These are phyloP conservation scores for Aureobasidium uvarum DNA, from an alignment of 2,329 filamentous ascomycete genomes.

Conservation along the genomic window DNA sequence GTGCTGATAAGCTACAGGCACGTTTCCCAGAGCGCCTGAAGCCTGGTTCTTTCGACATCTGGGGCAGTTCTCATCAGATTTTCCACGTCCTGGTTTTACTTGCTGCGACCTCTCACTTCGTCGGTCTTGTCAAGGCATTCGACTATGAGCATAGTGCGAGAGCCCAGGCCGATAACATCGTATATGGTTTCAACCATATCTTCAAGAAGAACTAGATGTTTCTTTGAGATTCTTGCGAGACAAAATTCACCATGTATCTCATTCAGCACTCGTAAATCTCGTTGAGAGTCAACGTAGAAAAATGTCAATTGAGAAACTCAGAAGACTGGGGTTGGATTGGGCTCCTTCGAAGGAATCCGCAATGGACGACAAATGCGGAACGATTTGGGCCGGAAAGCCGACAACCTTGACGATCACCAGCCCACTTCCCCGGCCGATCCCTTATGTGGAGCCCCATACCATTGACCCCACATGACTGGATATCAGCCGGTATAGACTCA, in stretches of 20 bases:
- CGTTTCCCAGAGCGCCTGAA: constrained; percentile 78
- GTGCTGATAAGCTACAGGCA: constrained; percentile 45
- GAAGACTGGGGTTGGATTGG: not conserved
- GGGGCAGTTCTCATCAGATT: constrained; percentile 92
- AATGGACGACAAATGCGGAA: not conserved
- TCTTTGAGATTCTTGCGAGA: not conserved
- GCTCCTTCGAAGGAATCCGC: not conserved
- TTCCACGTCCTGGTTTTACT: constrained; percentile 88
- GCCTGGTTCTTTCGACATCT: constrained; percentile 82
- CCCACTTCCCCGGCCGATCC: not conserved
- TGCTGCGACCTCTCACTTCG: constrained; percentile 77
- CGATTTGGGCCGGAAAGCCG: constrained; percentile 5
- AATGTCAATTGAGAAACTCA: not conserved
- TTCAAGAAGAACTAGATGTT: not conserved
- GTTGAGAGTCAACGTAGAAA: not conserved
- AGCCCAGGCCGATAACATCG: constrained; percentile 6
- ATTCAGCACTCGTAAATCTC: not conserved
- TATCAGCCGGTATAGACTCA: not conserved
- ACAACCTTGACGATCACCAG: constrained; percentile 1
- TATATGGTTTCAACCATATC: not conserved
- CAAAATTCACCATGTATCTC: not conserved
- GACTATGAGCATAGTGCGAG: constrained; percentile 68
- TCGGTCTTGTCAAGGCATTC: constrained; percentile 78
- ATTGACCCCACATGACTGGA: not conserved
- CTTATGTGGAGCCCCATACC: not conserved